Conservation (phyloP, 139 green algal species). For the Chlamydomonas sphaeroides region DNA sequence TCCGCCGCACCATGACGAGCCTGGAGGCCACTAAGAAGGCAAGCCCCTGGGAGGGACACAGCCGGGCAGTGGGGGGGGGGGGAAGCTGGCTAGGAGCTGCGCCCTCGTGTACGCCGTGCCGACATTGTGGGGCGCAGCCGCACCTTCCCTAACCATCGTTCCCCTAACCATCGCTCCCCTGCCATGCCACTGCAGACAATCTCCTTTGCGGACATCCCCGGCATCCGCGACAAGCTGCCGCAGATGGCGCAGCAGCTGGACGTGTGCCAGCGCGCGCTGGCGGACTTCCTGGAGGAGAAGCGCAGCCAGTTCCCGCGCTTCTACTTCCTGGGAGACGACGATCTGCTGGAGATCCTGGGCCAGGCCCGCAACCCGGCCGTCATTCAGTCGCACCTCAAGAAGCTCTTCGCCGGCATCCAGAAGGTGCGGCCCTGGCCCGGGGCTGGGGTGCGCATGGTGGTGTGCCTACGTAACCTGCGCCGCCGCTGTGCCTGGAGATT, state of each 20-base stretch:
- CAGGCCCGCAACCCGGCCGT: slow-evolving; percentile 77
- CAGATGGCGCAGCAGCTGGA: slow-evolving; percentile 82
- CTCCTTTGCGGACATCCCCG: slow-evolving; percentile 65
- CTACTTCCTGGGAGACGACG: slow-evolving; percentile 92
- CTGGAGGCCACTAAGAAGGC: slow-evolving; percentile 49
- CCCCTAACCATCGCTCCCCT: no score
- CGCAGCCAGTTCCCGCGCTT: slow-evolving; percentile 76
- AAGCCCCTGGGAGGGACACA: no score
- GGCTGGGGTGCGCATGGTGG: no score
- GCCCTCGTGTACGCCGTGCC: no score
- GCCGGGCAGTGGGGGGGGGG: no score
- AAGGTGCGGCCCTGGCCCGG: slow-evolving; percentile 45
- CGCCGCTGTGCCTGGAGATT: no score
- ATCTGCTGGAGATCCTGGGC: slow-evolving; percentile 88
- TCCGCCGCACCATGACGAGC: slow-evolving; percentile 71
- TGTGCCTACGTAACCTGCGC: no score
- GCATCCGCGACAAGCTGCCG: slow-evolving; percentile 65
- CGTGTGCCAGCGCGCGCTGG: slow-evolving; percentile 81
- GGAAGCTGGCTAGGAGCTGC: no score
- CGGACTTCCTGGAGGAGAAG: slow-evolving; percentile 87
- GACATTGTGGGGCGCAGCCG: no score
- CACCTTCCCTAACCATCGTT: no score
- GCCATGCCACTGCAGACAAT: slow-evolving; percentile 46
- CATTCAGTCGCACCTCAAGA: slow-evolving; percentile 89
- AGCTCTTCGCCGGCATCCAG: slow-evolving; percentile 89